These are phyloP conservation scores for Ascochyta clinopodiicola DNA, from an alignment of 2,329 filamentous ascomycete species.

Conservation along the genomic window DNA sequence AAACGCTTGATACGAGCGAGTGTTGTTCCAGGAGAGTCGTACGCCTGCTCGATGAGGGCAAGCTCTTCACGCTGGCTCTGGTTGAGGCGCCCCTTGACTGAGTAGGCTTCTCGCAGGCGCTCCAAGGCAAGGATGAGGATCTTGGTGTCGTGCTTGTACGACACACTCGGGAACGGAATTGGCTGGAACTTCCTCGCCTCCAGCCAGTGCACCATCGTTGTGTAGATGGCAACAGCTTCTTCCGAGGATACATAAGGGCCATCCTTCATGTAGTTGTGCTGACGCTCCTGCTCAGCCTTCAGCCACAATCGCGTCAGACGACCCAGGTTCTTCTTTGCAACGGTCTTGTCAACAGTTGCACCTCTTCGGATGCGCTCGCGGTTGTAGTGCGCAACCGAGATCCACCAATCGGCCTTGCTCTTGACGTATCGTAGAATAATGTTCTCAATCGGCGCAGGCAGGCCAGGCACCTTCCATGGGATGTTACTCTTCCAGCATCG, in stretches of 20 bases:
- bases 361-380: constrained; percentile 94
- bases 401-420: constrained; percentile 99
- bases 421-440: constrained; percentile 99
- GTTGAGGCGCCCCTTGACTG: constrained; percentile 94
- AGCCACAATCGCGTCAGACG: constrained; percentile 94
- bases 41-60: constrained; percentile 96
- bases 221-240: constrained; percentile 98
- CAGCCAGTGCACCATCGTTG: constrained; percentile 97
- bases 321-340: constrained; percentile 98
- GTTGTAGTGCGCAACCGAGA: constrained; percentile 98
- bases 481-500: constrained; percentile 99
- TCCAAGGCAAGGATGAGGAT: constrained; percentile 96
- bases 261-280: constrained; percentile 99
- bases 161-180: constrained; percentile 97
- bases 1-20: constrained; percentile 97
- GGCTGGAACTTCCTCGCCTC: constrained; percentile 98
- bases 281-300: constrained; percentile 96
- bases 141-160: constrained; percentile 99
- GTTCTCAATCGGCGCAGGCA: constrained; percentile 97
- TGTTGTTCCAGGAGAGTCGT: constrained; percentile 96
- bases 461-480: constrained; percentile 96
- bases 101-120: constrained; percentile 92
- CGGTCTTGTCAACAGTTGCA: constrained; percentile 98
- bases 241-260: constrained; percentile 98
- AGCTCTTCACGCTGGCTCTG: constrained; percentile 97